phyloP scores from a whole-genome alignment of 306 rosid species.

The Lathyrus sativus region DNA sequence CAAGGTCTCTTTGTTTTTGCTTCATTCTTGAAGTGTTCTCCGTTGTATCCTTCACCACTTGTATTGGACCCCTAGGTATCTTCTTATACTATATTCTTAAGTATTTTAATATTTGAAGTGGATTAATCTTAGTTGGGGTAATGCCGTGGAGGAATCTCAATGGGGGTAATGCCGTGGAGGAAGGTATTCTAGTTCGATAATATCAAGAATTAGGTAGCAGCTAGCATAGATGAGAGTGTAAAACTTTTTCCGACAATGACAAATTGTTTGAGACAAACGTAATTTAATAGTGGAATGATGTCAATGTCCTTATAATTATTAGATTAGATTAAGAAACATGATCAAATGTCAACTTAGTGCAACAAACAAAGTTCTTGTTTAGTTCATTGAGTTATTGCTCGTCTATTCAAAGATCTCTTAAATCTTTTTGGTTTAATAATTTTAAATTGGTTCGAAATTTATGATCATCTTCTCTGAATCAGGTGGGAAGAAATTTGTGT shows the following conservation, averaged over 20 bases:
- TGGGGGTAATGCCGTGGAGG: neutral
- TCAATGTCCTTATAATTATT: slow-evolving; percentile 16
- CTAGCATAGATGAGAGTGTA: neutral
- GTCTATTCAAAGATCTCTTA: too few species aligned
- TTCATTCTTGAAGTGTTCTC: slow-evolving; percentile 33
- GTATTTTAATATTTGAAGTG: too few species aligned
- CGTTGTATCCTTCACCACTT: slow-evolving; percentile 19
- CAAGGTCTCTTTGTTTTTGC: slow-evolving; percentile 31
- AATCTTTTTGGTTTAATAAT: too few species aligned
- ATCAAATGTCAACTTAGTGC: slow-evolving; percentile 34
- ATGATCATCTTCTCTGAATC: too few species aligned
- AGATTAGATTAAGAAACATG: neutral
- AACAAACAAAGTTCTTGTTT: slow-evolving; percentile 32
- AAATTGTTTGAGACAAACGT: slow-evolving; percentile 31
- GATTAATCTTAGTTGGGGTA: neutral
- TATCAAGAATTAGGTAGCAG: neutral
- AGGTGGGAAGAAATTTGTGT: too few species aligned
- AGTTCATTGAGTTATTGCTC: neutral
- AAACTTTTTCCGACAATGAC: neutral
- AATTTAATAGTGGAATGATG: slow-evolving; percentile 37
- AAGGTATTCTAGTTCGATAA: neutral
- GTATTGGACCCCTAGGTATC: neutral
- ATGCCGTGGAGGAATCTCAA: neutral
- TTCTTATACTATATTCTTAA: neutral
- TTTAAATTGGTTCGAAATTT: too few species aligned